Percentiles rank a stretch among this genome's conserved stretches.
Evolutionary conservation across 176 grass and related monocot genomes (phyloP).

Genomic region (Guadua angustifolia): DNA sequence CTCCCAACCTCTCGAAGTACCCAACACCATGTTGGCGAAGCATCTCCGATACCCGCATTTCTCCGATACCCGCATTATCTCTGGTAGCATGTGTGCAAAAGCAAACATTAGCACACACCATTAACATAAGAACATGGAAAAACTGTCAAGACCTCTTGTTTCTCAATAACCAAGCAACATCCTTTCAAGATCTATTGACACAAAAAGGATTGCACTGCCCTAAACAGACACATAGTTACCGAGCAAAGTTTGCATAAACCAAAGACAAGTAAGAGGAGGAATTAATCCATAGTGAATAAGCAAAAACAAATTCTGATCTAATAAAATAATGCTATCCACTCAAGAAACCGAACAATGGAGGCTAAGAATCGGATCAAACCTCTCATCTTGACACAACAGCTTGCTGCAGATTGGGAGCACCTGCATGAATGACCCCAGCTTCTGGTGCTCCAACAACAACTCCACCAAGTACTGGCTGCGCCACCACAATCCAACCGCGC

Average conservation of each 20-base stretch:
- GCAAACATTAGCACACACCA: slow-evolving; percentile 41
- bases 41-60: slow-evolving; percentile 73
- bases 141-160: not conserved
- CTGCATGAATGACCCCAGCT: slow-evolving; percentile 88
- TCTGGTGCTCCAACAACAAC: slow-evolving; percentile 82
- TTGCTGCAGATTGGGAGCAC: slow-evolving; percentile 88
- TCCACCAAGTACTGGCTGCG: slow-evolving; percentile 84
- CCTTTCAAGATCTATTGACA: not conserved
- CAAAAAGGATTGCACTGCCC: not conserved
- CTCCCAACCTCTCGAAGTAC: slow-evolving; percentile 63
- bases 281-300: not conserved
- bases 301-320: slow-evolving; percentile 22
- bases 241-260: slow-evolving; percentile 14
- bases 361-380: slow-evolving; percentile 7
- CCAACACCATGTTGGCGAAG: slow-evolving; percentile 54
- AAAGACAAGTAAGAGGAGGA: not conserved
- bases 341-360: not conserved
- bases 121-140: slow-evolving; percentile 30
- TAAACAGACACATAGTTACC: not conserved
- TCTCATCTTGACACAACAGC: slow-evolving; percentile 70
- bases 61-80: too few relatives aligned
- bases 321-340: slow-evolving; percentile 29
- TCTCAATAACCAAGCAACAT: slow-evolving; percentile 34
- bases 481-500: slow-evolving; percentile 33
- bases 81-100: slow-evolving; percentile 52